Evolutionary conservation across 2,329 filamentous ascomycete genomes (phyloP), one percentile per base, ranked within the genome.

Genomic region (Aspergillus puulaauensis): DNA sequence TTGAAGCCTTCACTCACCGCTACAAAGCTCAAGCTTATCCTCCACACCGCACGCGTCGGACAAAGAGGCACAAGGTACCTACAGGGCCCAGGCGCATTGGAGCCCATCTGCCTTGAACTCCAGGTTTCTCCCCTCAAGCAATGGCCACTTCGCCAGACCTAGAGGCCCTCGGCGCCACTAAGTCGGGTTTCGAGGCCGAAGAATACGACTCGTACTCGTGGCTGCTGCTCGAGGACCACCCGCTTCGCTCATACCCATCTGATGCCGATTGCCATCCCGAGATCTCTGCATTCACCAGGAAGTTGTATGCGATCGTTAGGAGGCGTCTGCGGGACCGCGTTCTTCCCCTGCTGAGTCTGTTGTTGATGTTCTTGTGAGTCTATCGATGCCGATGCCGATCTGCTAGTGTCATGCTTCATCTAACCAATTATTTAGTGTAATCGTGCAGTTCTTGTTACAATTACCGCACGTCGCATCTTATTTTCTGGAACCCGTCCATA

Each of bases 141-240:
- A 63, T 64, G 63, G 35, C 54, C 21, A 41, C 52, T 21, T 46
- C 52, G 15, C 31, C 40, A 12, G 46, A 54, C 7, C 14, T 27
- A 11, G 46, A 55, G 6, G 6, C 23, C 27, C 41, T 48, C 37
- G 12, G 47, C 52, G 44, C 39, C 44, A 56, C 48, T 8, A 14
- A 56, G 21, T 39, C 15, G 15, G 35, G 61, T 24, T 33, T 58
- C n/a, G 50, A 59, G 15, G 19, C 45, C 6, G 48, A 57, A 8
- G 61, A 66, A 19, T 61, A 61, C 35, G 59, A 62, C 43, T 58
- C 47, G 14, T 57, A 60, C 39, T 57, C 62, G 21, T 62, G 56
- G 56, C 43, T 58, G 60, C 50, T 74, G 17, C 57, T 73, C 2
- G 70, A 73, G 15, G 71, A 74, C 24, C 71, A 74, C 54, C 71